Evolutionary conservation across 805 yeast genomes (phyloP).

Genomic region (Saccharomycopsis javanensis): DNA sequence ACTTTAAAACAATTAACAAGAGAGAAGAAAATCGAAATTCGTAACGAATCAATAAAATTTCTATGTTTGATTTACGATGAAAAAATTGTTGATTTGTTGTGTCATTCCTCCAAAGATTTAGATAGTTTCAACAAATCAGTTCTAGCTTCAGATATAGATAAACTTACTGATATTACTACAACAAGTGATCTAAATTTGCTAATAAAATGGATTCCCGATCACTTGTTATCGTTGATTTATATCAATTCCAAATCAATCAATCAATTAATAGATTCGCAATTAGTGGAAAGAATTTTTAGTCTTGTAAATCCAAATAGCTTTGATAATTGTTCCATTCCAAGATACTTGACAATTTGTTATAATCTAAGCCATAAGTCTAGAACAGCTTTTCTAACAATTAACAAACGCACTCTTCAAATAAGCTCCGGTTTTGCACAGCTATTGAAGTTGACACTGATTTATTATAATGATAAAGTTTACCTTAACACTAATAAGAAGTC

Average conservation of each 20-base stretch:
- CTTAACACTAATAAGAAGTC: constrained; percentile 19
- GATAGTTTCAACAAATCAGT: neutral
- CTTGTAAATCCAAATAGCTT: constrained; percentile 33
- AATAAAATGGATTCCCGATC: constrained; percentile 51
- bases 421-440: constrained; percentile 42
- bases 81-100: constrained; percentile 20
- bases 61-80: constrained; percentile 46
- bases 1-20: constrained; percentile 56
- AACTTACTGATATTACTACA: neutral
- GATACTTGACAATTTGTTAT: constrained; percentile 41
- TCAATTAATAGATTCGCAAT: constrained; percentile 47
- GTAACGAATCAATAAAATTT: constrained; percentile 47
- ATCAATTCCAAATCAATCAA: constrained; percentile 64
- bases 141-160: neutral
- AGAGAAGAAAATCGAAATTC: constrained; percentile 58
- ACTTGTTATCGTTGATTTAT: constrained; percentile 54
- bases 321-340: constrained; percentile 26
- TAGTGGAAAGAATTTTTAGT: constrained; percentile 57
- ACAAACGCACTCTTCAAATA: constrained; percentile 56
- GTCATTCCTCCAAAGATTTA: constrained; percentile 10
- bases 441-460: constrained; percentile 39
- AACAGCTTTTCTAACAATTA: constrained; percentile 58
- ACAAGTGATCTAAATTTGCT: constrained; percentile 22
- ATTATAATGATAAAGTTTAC: constrained; percentile 23
- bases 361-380: constrained; percentile 48